Percentiles rank a stretch among this genome's conserved stretches.
Conservation (phyloP, 2,329 filamentous ascomycete genomes). For the Dichotomopilus funicola region DNA sequence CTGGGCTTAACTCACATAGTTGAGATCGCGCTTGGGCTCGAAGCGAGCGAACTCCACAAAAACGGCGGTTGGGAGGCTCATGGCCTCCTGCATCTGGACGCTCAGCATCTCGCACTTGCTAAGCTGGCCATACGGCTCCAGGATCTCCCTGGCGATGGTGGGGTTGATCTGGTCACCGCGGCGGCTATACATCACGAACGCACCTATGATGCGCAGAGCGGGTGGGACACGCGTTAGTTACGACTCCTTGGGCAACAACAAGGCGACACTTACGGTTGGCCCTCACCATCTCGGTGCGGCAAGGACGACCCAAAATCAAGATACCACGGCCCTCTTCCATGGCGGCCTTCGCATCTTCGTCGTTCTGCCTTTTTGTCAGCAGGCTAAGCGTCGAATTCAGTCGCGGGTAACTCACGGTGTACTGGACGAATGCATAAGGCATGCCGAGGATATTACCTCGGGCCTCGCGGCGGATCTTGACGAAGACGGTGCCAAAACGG, state of each 20-base stretch:
- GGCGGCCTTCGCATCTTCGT: slow-evolving; percentile 42
- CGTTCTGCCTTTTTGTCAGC: slow-evolving; percentile 32
- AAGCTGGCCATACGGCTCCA: slow-evolving; percentile 41
- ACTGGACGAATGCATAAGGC: slow-evolving; percentile 61
- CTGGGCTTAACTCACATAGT: slow-evolving; percentile 35
- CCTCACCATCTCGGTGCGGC: slow-evolving; percentile 54
- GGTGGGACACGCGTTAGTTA: slow-evolving; percentile 22
- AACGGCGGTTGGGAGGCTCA: slow-evolving; percentile 34
- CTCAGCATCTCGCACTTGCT: slow-evolving; percentile 33
- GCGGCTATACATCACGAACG: slow-evolving; percentile 41
- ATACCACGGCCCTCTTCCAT: slow-evolving; percentile 40
- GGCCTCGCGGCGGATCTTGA: slow-evolving; percentile 56
- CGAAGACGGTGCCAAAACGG: slow-evolving; percentile 49
- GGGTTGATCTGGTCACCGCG: slow-evolving; percentile 33
- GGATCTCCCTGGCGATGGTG: slow-evolving; percentile 39
- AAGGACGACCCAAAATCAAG: slow-evolving; percentile 48
- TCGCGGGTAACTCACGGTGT: slow-evolving; percentile 41
- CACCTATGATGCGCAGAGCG: slow-evolving; percentile 33
- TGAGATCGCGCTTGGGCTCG: slow-evolving; percentile 44
- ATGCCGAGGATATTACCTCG: slow-evolving; percentile 47
- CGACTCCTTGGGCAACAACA: neutral
- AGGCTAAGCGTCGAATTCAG: neutral
- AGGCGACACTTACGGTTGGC: slow-evolving; percentile 46
- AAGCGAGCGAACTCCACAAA: slow-evolving; percentile 46
- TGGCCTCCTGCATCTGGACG: slow-evolving; percentile 27